Conservation (phyloP, 371 early-diverging fungal species). For the Actinomortierella ambigua region DNA sequence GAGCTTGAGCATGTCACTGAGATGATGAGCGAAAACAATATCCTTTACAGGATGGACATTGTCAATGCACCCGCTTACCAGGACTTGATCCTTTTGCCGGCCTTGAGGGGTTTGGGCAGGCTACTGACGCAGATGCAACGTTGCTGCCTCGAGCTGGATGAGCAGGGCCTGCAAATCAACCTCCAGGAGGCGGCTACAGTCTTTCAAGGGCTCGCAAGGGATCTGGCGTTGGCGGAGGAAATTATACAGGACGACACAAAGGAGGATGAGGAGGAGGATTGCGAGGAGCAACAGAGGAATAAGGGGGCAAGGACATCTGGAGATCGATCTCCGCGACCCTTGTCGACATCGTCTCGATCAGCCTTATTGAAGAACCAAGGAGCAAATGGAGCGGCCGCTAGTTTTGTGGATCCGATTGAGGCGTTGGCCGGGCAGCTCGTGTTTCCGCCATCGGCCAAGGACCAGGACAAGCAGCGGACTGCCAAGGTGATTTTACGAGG, state of each 20-base stretch:
- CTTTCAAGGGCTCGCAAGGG: constrained; percentile 9
- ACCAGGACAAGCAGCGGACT: constrained; percentile 9
- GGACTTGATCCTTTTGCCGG: constrained; percentile 32
- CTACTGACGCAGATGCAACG: constrained; percentile 27
- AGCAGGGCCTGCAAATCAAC: constrained; percentile 4
- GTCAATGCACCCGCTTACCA: constrained; percentile 38
- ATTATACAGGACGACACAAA: no score
- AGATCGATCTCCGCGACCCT: no score
- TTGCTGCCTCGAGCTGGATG: constrained; percentile 24
- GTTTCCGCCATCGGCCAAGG: constrained; percentile 1
- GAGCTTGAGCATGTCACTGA: constrained; percentile 38
- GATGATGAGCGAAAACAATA: constrained; percentile 32
- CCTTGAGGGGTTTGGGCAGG: constrained; percentile 22
- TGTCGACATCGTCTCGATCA: no score
- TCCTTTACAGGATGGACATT: constrained; percentile 34
- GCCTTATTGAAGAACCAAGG: no score
- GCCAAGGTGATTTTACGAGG: constrained; percentile 24
- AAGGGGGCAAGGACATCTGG: no score
- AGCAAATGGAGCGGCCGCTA: no score
- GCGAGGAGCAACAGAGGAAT: no score
- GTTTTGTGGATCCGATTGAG: constrained; percentile 11
- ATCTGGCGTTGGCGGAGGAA: constrained; percentile 14
- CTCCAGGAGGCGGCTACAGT: constrained; percentile 9
- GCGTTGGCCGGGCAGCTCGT: constrained; percentile 17
- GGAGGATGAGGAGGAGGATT: no score